Conservation (phyloP, 192 early-diverging fungal genomes). For the Backusella sp. region DNA sequence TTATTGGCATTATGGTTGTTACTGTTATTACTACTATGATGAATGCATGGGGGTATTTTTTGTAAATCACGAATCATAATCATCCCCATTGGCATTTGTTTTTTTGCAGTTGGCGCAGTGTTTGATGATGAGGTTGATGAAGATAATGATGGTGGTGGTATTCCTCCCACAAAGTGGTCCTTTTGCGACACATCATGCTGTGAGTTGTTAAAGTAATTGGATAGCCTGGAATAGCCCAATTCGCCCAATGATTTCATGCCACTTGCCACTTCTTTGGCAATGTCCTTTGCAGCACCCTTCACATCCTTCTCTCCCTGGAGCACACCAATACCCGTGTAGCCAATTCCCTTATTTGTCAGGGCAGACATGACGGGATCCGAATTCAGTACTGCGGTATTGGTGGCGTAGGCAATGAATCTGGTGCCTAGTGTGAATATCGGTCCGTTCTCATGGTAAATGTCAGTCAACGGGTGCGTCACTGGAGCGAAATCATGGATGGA, state of each 20-base stretch:
- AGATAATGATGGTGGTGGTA: neutral
- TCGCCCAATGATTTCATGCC: constrained; percentile 72
- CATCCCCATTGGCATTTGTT: neutral
- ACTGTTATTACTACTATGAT: neutral
- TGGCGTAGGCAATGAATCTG: constrained; percentile 68
- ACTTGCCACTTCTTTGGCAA: constrained; percentile 76
- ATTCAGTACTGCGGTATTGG: constrained; percentile 42
- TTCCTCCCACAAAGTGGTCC: neutral
- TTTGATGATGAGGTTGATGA: neutral
- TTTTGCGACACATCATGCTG: neutral
- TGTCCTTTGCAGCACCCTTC: constrained; percentile 63
- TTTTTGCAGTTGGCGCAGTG: neutral
- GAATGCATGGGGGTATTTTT: neutral
- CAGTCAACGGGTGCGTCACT: constrained; percentile 40
- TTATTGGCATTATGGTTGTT: neutral
- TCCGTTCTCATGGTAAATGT: constrained; percentile 41
- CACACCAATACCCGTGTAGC: constrained; percentile 22
- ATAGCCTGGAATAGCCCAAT: constrained; percentile 62
- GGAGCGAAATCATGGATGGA: constrained; percentile 44
- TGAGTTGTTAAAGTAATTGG: constrained; percentile 52
- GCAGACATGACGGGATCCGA: constrained; percentile 7
- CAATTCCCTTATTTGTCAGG: constrained; percentile 6
- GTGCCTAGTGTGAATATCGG: constrained; percentile 61
- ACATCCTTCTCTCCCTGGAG: constrained; percentile 39
- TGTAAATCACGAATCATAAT: neutral